Evolutionary conservation across 2,329 filamentous ascomycete genomes (phyloP), one percentile per base, ranked within the genome.

Genomic region (Ascochyta koolunga): DNA sequence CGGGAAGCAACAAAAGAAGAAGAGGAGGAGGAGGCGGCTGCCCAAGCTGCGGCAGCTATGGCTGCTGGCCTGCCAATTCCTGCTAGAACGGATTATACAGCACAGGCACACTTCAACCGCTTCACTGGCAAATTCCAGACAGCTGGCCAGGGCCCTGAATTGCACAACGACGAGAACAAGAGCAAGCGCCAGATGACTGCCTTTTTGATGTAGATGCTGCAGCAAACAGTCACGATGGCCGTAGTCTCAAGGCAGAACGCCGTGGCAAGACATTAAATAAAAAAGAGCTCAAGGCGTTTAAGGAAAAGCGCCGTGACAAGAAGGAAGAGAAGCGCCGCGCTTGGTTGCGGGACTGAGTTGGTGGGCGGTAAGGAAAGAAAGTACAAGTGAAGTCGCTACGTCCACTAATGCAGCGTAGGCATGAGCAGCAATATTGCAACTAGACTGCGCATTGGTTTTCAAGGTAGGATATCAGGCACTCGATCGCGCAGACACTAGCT

Each of bases 201-300:
- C 35, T 98, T 89, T 77, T 99, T 98, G 93, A 99, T 71, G 93
- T 97, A 37, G 93, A 98, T 74, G 90, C 92, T 4, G 93, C 92
- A 3, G 93, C 93, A 4, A 97, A 96, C 70, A 85, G 86, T 53
- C 93, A 99, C 69, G 89, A 96, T 65, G 95, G 95, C 2, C 85
- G 89, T 54, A 97, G 93, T 70, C 79, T 99, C 54, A 96, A 93
- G 77, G 95, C 92, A 2, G 95, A 99, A 80, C 83, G 95, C 50
- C 87, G 89, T 53, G 86, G 87, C 49, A 93, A 95, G 83, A 92
- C 91, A 76, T 82, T 93, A 21, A 89, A 80, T 51, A 96, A 93
- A 80, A 82, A 89, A 57, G 91, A 99, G 78, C 78, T 99, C 60
- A 93, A 96, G 79, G 86, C 88, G 51, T 96, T 93, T 78, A 95